Evolutionary conservation across 1,284 basidiomycete genomes (phyloP).

Genomic region (Entoloma clypeatum): DNA sequence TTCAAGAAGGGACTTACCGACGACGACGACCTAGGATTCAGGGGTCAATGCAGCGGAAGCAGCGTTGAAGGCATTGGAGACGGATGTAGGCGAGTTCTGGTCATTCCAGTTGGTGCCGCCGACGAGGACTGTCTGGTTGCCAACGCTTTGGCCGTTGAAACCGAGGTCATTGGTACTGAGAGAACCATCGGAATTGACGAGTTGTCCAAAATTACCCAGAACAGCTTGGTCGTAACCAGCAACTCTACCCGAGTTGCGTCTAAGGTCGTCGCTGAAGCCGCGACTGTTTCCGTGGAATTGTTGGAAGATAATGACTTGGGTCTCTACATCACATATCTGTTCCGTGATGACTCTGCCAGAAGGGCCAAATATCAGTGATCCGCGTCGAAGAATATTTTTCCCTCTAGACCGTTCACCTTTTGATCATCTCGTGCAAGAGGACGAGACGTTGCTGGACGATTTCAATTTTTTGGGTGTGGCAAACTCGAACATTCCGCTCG

Average conservation of each 20-base stretch:
- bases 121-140: constrained; percentile 18
- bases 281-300: constrained; percentile 34
- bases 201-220: constrained; percentile 26
- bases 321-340: constrained; percentile 37
- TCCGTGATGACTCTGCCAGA: constrained; percentile 37
- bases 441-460: constrained; percentile 40
- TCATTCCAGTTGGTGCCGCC: constrained; percentile 16
- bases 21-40: too few relatives aligned
- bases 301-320: constrained; percentile 35
- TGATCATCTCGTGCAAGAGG: constrained; percentile 40
- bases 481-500: constrained; percentile 32
- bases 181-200: constrained; percentile 32
- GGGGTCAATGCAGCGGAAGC: constrained; percentile 16
- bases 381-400: background rate
- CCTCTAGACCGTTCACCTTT: constrained; percentile 28
- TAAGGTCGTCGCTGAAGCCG: constrained; percentile 34
- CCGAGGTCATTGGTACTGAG: constrained; percentile 33
- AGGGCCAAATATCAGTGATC: constrained; percentile 2
- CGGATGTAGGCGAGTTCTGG: constrained; percentile 11
- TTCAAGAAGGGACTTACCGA: background rate
- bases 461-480: constrained; percentile 32
- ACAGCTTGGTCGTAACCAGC: constrained; percentile 36
- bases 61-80: constrained; percentile 13
- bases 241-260: constrained; percentile 30
- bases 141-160: constrained; percentile 33